Percentiles rank a stretch among this genome's conserved stretches.
These are phyloP conservation scores for Vaccinium corymbosum DNA, from an alignment of 148 eudicot species.

Conservation along the genomic window DNA sequence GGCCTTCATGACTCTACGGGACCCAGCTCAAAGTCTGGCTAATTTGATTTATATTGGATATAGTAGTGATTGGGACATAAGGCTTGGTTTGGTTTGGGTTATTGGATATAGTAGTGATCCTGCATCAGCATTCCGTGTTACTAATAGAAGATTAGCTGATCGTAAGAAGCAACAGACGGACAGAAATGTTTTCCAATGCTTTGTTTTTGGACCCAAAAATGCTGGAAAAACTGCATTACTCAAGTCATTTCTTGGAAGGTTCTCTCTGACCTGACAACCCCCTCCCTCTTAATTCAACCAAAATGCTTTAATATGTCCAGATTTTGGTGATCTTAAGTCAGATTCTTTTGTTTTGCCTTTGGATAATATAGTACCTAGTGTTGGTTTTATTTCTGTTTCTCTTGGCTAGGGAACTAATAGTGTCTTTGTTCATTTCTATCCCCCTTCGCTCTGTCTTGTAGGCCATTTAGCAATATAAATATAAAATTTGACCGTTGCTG, in stretches of 20 bases:
- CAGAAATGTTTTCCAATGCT: conserved; percentile 52
- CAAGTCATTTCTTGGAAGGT: conserved; percentile 53
- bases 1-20: conserved; percentile 53
- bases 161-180: conserved; percentile 49
- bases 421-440: not conserved
- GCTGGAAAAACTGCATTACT: conserved; percentile 54
- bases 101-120: conserved; percentile 44
- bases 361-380: not conserved
- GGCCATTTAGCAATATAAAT: not conserved
- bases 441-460: not conserved
- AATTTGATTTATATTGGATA: conserved; percentile 54
- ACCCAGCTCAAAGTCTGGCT: conserved; percentile 47
- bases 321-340: not conserved
- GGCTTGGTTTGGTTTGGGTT: too few relatives aligned
- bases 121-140: conserved; percentile 46
- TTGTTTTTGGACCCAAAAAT: conserved; percentile 52
- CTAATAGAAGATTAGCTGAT: conserved; percentile 49
- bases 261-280: not conserved
- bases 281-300: not conserved
- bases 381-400: not conserved
- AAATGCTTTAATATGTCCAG: not conserved
- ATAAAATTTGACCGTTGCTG: conserved; percentile 2
- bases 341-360: not conserved
- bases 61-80: conserved; percentile 32
- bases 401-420: not conserved